phyloP scores from a whole-genome alignment of 176 grass and related monocot genomes.

The Saccharum officinarum region DNA sequence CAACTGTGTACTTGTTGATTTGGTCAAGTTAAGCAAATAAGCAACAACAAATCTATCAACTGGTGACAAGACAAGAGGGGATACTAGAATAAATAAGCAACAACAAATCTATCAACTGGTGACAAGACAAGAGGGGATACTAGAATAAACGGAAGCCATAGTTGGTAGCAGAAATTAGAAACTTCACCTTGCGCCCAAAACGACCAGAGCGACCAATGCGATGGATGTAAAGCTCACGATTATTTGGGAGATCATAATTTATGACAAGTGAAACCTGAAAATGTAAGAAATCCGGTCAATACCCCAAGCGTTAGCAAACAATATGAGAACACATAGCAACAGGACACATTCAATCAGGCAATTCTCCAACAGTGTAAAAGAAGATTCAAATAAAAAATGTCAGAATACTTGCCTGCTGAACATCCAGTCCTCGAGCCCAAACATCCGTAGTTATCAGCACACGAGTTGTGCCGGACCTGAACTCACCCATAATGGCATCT shows the following conservation, averaged over 20 bases:
- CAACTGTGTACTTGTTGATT: background rate
- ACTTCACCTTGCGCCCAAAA: constrained; percentile 90
- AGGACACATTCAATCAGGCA: background rate
- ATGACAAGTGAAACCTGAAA: constrained; percentile 97
- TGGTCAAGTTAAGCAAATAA: background rate
- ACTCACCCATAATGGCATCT: constrained; percentile 88
- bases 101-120: background rate
- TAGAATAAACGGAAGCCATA: background rate
- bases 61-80: background rate
- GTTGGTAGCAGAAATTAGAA: background rate
- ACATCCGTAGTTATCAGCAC: constrained; percentile 94
- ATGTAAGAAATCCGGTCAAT: background rate
- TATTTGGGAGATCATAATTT: constrained; percentile 97
- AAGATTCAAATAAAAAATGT: background rate
- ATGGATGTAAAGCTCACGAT: constrained; percentile 98
- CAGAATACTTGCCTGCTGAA: constrained; percentile 70
- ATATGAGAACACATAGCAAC: background rate
- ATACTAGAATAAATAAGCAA: constrained; percentile 4
- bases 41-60: background rate
- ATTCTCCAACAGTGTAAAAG: background rate
- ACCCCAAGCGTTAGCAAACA: background rate
- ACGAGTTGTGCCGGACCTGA: constrained; percentile 74
- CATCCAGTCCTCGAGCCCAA: constrained; percentile 88
- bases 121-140: background rate
- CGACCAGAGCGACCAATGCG: constrained; percentile 93